Percentiles rank a stretch among this genome's conserved stretches.
Evolutionary conservation across 2,329 filamentous ascomycete species (phyloP).

Genomic region (Pseudogymnoascus sp.): DNA sequence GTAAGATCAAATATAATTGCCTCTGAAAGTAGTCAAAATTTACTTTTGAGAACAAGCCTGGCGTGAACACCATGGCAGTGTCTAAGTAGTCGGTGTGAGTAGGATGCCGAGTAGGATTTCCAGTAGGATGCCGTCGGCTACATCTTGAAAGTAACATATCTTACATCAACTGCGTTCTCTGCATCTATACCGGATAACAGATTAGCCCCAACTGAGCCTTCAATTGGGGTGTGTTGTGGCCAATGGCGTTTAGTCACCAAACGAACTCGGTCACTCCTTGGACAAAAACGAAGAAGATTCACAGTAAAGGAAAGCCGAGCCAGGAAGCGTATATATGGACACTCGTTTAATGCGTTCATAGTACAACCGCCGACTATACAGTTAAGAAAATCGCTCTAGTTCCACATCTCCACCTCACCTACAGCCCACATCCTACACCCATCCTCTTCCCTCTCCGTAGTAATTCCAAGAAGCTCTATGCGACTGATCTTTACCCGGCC

Average conservation of each 20-base stretch:
- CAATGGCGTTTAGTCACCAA: neutral
- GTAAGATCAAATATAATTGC: neutral
- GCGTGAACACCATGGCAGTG: neutral
- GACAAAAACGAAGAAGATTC: neutral
- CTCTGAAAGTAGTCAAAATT: neutral
- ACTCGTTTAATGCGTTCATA: conserved; percentile 8
- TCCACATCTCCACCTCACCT: conserved; percentile 2
- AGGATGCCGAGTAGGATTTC: no score
- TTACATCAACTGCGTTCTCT: no score
- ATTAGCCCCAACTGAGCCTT: no score
- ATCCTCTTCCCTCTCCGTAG: neutral
- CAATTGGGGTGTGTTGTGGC: no score
- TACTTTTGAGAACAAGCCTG: neutral
- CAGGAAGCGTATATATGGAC: conserved; percentile 5
- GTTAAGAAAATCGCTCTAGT: conserved; percentile 10
- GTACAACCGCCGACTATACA: conserved; percentile 7
- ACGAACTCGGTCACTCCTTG: neutral
- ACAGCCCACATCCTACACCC: conserved; percentile 2
- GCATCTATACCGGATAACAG: no score
- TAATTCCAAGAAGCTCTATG: conserved; percentile 10
- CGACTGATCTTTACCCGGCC: neutral
- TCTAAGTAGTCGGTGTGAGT: neutral
- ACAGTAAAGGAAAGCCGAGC: neutral
- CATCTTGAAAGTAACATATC: no score
- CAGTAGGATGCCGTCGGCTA: no score